Percentiles rank a stretch among this genome's conserved stretches.
Evolutionary conservation across 2,329 filamentous ascomycete genomes (phyloP).

Genomic region (Microsporum ferrugineum): DNA sequence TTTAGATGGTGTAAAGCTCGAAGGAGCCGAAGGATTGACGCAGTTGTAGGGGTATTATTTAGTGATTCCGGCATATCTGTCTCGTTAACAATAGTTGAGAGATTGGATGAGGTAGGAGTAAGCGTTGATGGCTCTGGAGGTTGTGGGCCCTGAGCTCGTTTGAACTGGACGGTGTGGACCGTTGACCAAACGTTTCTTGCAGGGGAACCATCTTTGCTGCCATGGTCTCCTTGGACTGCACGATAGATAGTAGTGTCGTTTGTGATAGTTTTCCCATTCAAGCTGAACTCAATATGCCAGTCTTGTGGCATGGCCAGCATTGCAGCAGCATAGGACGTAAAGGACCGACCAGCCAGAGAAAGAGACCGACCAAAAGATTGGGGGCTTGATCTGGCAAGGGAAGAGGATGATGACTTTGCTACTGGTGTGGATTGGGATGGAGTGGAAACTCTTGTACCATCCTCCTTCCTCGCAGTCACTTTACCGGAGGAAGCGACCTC

Average conservation of each 20-base stretch:
- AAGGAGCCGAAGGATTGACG: constrained; percentile 75
- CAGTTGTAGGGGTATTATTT: constrained; percentile 69
- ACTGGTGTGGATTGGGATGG: constrained; percentile 52
- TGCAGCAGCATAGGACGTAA: constrained; percentile 70
- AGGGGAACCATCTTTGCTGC: constrained; percentile 51
- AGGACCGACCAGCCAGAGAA: constrained; percentile 38
- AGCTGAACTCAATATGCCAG: constrained; percentile 94
- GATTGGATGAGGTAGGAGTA: constrained; percentile 39
- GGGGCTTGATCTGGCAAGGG: constrained; percentile 40
- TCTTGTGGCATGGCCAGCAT: constrained; percentile 73
- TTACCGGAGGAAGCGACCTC: constrained; percentile 79
- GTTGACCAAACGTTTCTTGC: constrained; percentile 78
- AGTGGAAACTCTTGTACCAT: constrained; percentile 75
- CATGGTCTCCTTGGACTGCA: constrained; percentile 66
- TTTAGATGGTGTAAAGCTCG: constrained; percentile 89
- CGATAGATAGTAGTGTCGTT: constrained; percentile 95
- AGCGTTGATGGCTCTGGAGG: constrained; percentile 59
- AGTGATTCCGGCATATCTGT: constrained; percentile 65
- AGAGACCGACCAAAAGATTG: constrained; percentile 36
- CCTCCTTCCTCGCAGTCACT: constrained; percentile 81
- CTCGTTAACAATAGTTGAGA: constrained; percentile 40
- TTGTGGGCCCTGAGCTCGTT: constrained; percentile 70
- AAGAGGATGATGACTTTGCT: constrained; percentile 31
- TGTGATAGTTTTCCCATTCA: constrained; percentile 70
- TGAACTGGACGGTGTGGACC: constrained; percentile 85